A percentile compares a stretch with the other conserved stretches of the same genome.
Evolutionary conservation across 345 rosid genomes (phyloP).

Genomic region (Punica granatum): DNA sequence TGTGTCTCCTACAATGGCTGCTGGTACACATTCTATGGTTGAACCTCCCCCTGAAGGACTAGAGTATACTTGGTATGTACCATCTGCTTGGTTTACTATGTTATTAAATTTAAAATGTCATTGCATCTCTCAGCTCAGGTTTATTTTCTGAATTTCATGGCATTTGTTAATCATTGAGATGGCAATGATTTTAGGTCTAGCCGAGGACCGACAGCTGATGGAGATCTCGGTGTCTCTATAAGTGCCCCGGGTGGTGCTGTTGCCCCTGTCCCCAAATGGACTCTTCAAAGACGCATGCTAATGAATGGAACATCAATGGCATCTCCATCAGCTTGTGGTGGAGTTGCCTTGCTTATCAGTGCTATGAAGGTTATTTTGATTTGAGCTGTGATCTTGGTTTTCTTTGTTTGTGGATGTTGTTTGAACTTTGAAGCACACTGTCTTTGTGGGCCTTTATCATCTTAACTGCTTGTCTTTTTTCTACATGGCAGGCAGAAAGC

Average conservation of each 20-base stretch:
- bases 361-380: slow-evolving; percentile 75
- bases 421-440: neutral
- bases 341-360: slow-evolving; percentile 81
- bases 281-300: slow-evolving; percentile 95
- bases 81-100: neutral
- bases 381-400: slow-evolving; percentile 3
- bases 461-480: slow-evolving; percentile 7
- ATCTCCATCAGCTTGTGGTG: slow-evolving; percentile 99
- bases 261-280: slow-evolving; percentile 99
- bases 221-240: slow-evolving; percentile 88
- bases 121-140: slow-evolving; percentile 7
- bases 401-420: slow-evolving; percentile 4
- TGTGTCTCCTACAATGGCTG: slow-evolving; percentile 99
- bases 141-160: neutral
- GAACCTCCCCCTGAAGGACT: slow-evolving; percentile 93
- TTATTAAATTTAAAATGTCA: too few relatives aligned
- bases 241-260: slow-evolving; percentile 99
- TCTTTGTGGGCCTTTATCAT: neutral
- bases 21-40: slow-evolving; percentile 85
- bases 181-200: slow-evolving; percentile 64
- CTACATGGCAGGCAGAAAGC: slow-evolving; percentile 56
- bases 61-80: slow-evolving; percentile 77
- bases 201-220: slow-evolving; percentile 96
- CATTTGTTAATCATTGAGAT: neutral
- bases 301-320: slow-evolving; percentile 99